A percentile compares a stretch with the other conserved stretches of the same genome.
Evolutionary conservation across 2,329 filamentous ascomycete species (phyloP).

Genomic region (Colletotrichum noveboracense): DNA sequence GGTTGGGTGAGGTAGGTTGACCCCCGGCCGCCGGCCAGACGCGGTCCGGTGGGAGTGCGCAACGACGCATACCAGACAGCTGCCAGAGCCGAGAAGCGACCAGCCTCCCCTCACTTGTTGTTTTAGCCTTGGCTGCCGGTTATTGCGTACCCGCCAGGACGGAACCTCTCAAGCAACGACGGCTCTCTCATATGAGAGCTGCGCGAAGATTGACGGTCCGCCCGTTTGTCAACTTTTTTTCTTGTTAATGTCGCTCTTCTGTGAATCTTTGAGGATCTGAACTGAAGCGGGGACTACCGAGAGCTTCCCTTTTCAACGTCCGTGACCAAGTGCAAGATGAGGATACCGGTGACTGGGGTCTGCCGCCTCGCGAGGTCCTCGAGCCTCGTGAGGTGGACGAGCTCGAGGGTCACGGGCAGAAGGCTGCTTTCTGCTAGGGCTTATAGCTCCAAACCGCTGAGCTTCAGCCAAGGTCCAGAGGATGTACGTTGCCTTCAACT

Average conservation of each 20-base stretch:
- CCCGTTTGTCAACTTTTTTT: neutral
- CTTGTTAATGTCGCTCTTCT: neutral
- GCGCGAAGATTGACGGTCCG: neutral
- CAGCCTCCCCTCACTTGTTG: neutral
- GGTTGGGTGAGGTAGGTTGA: neutral
- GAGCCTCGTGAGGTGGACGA: neutral
- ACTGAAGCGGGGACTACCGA: neutral
- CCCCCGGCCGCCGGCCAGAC: neutral
- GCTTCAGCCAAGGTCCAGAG: constrained; percentile 1
- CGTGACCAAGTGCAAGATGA: neutral
- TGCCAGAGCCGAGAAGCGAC: neutral
- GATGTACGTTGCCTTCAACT: neutral
- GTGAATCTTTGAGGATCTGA: neutral
- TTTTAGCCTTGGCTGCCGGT: neutral
- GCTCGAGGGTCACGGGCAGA: neutral
- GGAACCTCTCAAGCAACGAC: neutral
- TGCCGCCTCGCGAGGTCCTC: neutral
- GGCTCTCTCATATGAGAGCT: neutral
- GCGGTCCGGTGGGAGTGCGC: neutral
- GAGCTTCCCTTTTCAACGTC: neutral
- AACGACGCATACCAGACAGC: neutral
- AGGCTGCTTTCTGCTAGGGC: neutral
- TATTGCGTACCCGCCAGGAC: neutral
- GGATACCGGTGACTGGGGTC: neutral
- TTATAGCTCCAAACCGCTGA: neutral